Evolutionary conservation across 73 alveolate species (phyloP).

Genomic region (Durusdinium trenchii): DNA sequence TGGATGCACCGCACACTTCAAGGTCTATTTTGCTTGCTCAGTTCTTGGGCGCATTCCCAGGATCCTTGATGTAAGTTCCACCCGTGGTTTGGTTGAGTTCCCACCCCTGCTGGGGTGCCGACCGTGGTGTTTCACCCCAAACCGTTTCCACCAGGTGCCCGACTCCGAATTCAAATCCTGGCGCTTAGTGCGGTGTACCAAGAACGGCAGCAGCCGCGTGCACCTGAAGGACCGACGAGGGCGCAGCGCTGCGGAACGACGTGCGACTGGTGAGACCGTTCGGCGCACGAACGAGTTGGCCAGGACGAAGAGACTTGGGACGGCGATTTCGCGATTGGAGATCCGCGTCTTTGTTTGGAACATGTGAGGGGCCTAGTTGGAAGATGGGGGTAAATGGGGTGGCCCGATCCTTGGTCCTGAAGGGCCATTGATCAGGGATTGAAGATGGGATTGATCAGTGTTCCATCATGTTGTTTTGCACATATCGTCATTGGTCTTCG

Average conservation of each 20-base stretch:
- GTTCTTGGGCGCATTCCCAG: too few relatives aligned
- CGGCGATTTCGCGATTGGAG: not conserved
- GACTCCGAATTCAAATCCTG: slow-evolving; percentile 48
- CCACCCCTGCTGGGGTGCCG: too few relatives aligned
- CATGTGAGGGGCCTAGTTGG: not conserved
- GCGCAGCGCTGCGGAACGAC: not conserved
- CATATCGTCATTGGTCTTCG: too few relatives aligned
- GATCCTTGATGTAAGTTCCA: too few relatives aligned
- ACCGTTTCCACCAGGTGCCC: not conserved
- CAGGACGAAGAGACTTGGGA: slow-evolving; percentile 72
- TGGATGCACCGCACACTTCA: too few relatives aligned
- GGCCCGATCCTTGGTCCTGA: too few relatives aligned
- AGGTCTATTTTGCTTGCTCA: too few relatives aligned
- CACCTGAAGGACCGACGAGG: slow-evolving; percentile 30
- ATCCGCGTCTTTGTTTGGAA: slow-evolving; percentile 38
- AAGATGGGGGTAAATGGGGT: not conserved
- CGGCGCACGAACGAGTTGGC: not conserved
- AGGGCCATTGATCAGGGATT: too few relatives aligned
- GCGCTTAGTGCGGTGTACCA: slow-evolving; percentile 58
- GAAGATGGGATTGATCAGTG: too few relatives aligned
- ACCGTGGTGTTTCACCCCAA: not conserved
- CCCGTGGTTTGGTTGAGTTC: too few relatives aligned
- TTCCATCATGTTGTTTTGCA: too few relatives aligned
- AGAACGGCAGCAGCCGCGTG: slow-evolving; percentile 66
- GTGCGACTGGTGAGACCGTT: not conserved